Base-by-base conservation (phyloP, 441 rosid species). In the Cnidoscolus chayamansa region DNA sequence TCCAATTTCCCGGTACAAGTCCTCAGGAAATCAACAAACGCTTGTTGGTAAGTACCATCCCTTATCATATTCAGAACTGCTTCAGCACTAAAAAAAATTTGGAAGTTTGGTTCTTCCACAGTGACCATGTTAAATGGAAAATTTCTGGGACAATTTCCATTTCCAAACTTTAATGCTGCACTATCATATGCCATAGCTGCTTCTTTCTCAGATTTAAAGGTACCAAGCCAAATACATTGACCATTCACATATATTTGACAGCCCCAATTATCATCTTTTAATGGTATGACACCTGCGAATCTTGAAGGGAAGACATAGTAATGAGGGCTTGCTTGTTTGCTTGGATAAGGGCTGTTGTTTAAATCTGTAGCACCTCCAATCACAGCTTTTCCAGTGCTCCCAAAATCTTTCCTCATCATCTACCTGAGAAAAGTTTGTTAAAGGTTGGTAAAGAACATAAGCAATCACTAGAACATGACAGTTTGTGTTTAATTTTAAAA, bases 101-200 rank as follows among this genome's bases (percentile, higher is more conserved):
- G 95, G 49, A 88, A 88, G 2, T 70, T 65, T 0, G 76, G 84
- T 65, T 90, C 95, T 56, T 77, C 70, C 1, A 45, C 25, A 0
- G 84, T 82, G 30, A 74, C 30, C 13, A 19, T 20, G 0, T 76
- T 83, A 60, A 79, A 72, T 0, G 87, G 87, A 55, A 77, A 77
- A 51, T 90, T 90, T 47, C 90, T 58, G 47, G 67, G 81, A 0
- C 76, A 66, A 45, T 85, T 88, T 9, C 78, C 76, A 11, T 63
- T 72, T 25, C 89, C 84, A 32, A 86, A 85, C 80, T 84, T 86
- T 55, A 88, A 65, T 4, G 86, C 84, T 0, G 95, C 93, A 1
- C 87, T 88, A 51, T 90, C 91, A 20, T 86, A 90, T 4, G 91
- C 91, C 89, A 82, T 79, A 1, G 93, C 95, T 0, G 93, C 95